Base-by-base conservation (phyloP, 768 basidiomycete species). In the Lentinula aciculospora region DNA sequence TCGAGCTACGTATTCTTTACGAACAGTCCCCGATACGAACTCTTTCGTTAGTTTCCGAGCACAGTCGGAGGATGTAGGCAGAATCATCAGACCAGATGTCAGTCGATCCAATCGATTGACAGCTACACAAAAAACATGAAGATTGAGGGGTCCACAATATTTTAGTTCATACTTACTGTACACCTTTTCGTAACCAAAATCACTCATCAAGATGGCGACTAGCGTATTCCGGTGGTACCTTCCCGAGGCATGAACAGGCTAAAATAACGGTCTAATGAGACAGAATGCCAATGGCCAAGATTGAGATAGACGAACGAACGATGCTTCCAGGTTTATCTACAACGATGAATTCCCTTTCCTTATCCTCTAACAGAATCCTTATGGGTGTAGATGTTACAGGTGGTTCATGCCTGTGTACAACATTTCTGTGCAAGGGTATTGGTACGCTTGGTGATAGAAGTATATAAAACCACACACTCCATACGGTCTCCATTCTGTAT, bases 251-350 rank as follows among this genome's bases (percentile, higher is more conserved):
- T 99, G 96, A 2, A 98, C 89, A 28, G 94, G 93, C 92, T 93
- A 66, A 23, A 27, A 32, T 23, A 45, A 60, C 7, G 46, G 21
- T 17, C 29, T 66, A 36, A 56, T 56, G 46, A 32, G 40, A 31
- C 56, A 56, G 57, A 56, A 58, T 55, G 28, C 66, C 39, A 57
- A 54, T 42, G 28, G 36, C 28, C 58, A 55, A 58, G 56, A 57
- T 58, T 36, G 39, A 48, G 54, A 28, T 31, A 58, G 53, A 59
- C 53, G 45, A 62, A 83, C 94, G 72, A 70, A 97, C 95, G 67
- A 98, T 92, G 68, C 90, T 91, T 32, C 96, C 96, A 2, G 96
- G 96, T 76, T 99, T 99, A 66, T 98, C 89, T 28, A 99, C 89
- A 13, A 98, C 89, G 34, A 98, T 83, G 60, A 96, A 94, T 61